Evolutionary conservation across 805 yeast genomes (phyloP).

Genomic region (Saccharomycopsis schoenii): DNA sequence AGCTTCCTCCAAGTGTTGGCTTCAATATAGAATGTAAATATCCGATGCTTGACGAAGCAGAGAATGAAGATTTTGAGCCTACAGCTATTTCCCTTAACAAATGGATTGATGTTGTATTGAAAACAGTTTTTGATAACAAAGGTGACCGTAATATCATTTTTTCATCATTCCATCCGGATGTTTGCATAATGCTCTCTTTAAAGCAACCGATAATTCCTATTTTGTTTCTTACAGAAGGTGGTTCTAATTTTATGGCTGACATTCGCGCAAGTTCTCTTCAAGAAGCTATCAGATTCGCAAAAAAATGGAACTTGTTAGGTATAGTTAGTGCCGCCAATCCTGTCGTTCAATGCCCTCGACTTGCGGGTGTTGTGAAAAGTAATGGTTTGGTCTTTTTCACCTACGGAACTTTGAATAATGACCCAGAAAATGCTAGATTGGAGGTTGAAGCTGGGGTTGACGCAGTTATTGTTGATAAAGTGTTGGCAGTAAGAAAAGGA

Average conservation of each 20-base stretch:
- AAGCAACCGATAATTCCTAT: conserved; percentile 94
- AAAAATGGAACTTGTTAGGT: conserved; percentile 84
- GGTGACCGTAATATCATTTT: conserved; percentile 79
- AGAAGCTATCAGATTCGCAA: conserved; percentile 83
- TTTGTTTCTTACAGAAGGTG: conserved; percentile 80
- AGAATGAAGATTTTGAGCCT: conserved; percentile 79
- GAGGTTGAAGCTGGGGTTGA: conserved; percentile 94
- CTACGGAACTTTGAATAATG: conserved; percentile 77
- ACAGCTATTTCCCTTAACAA: conserved; percentile 72
- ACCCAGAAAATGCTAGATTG: conserved; percentile 69
- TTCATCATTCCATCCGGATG: conserved; percentile 91
- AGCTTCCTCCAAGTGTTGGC: conserved; percentile 75
- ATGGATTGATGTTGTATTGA: conserved; percentile 81
- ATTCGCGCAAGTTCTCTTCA: conserved; percentile 80
- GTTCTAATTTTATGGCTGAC: conserved; percentile 81
- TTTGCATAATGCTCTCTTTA: conserved; percentile 72
- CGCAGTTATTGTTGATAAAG: conserved; percentile 96
- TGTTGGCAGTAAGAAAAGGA: conserved; percentile 84
- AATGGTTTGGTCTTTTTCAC: conserved; percentile 90
- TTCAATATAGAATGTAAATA: conserved; percentile 92
- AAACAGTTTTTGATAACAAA: conserved; percentile 67
- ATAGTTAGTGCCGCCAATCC: conserved; percentile 86
- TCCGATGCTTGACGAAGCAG: conserved; percentile 92
- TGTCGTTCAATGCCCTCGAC: conserved; percentile 78
- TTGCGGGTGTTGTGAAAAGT: conserved; percentile 84